Base-by-base conservation (phyloP, 441 rosid species). In the Macaranga tanarius region DNA sequence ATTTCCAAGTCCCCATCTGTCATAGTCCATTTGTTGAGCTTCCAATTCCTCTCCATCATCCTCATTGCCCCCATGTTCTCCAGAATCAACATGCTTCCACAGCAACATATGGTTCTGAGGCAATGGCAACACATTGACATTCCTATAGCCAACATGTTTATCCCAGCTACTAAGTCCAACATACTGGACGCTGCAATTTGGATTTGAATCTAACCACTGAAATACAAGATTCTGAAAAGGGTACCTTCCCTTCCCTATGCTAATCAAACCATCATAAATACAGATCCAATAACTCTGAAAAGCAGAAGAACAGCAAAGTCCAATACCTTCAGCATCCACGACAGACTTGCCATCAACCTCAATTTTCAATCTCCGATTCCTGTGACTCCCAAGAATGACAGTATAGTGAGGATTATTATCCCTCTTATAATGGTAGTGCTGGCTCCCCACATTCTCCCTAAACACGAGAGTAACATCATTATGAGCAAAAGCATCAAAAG, bases 81-180 rank as follows among this genome's bases (percentile, higher is more conserved):
- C 75, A 61, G 80, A 84, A 69, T 88, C 91, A 73, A 95, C 95
- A 79, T 92, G 97, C 86, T 88, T 90, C 99, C 99, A 95, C 42
- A 93, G 77, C 73, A 82, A 72, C 79, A 93, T 82, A 80, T 86
- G 95, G 79, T 93, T 86, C 58, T 84, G 89, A 0, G 92, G 91
- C 72, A 96, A 83, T 12, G 98, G 97, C 84, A 92, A 79, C 54
- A 96, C 97, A 63, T 89, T 89, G 79, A 93, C 96, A 73, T 96
- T 96, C 74, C 99, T 89, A 67, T 96, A 96, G 2, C 97, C 98
- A 56, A 96, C 99, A 81, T 96, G 99, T 79, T 84, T 92, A 73
- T 96, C 97, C 99, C 99, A 96, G 79, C 98, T 93, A 70, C 98
- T 92, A 57, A 92, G 81, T 25, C 99, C 98, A 58, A 96, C 92